phyloP scores from a whole-genome alignment of 495 filamentous ascomycete genomes.

The Xylaria intraflava region DNA sequence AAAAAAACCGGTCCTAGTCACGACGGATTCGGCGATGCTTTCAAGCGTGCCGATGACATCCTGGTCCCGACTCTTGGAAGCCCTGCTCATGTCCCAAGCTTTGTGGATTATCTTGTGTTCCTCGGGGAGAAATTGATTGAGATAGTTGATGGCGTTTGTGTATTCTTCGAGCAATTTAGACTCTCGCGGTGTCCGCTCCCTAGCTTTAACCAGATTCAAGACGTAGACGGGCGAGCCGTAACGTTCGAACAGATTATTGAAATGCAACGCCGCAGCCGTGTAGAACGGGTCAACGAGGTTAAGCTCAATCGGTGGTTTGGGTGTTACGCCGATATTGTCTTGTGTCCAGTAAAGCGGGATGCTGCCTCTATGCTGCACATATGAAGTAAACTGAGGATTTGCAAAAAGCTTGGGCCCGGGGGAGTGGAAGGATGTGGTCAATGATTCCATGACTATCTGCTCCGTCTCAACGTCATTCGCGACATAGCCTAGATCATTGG shows the following conservation, averaged over 20 bases:
- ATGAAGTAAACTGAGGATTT: slow-evolving; percentile 89
- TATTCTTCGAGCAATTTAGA: slow-evolving; percentile 86
- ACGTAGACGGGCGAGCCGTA: slow-evolving; percentile 90
- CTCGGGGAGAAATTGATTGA: slow-evolving; percentile 86
- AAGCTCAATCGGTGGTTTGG: slow-evolving; percentile 90
- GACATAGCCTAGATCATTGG: slow-evolving; percentile 93
- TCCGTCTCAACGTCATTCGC: slow-evolving; percentile 99
- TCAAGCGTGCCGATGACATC: slow-evolving; percentile 93
- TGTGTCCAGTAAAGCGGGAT: slow-evolving; percentile 98
- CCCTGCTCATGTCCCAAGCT: slow-evolving; percentile 97
- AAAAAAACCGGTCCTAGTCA: slow-evolving; percentile 85
- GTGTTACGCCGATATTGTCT: slow-evolving; percentile 89
- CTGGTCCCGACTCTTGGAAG: slow-evolving; percentile 87
- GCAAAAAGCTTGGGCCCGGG: slow-evolving; percentile 79
- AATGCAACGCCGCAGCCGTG: slow-evolving; percentile 90
- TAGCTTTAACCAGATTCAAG: slow-evolving; percentile 86
- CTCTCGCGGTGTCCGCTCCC: slow-evolving; percentile 86
- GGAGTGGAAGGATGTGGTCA: slow-evolving; percentile 92
- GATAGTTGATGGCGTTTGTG: slow-evolving; percentile 78
- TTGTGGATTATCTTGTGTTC: slow-evolving; percentile 84
- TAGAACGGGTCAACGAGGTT: slow-evolving; percentile 96
- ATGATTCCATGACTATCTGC: slow-evolving; percentile 90
- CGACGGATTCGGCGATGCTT: slow-evolving; percentile 75
- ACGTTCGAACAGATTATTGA: slow-evolving; percentile 89
- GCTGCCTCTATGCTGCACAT: slow-evolving; percentile 93